Conservation (phyloP, 352 stramenopile genomes). For the Globisporangium irregulare region DNA sequence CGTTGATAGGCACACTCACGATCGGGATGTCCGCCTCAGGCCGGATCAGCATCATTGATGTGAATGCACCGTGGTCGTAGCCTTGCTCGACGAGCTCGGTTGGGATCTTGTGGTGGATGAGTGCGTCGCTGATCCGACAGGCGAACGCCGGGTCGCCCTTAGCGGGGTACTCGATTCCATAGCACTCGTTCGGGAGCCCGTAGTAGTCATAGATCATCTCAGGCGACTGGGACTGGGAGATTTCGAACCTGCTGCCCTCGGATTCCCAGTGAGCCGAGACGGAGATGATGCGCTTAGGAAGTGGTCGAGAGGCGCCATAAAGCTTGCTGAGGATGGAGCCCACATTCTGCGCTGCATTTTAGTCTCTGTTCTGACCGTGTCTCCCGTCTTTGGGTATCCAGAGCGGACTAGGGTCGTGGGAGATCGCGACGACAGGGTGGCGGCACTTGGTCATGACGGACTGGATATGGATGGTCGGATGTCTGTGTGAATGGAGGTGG, state of each 20-base stretch:
- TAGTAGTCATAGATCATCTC: conserved; percentile 91
- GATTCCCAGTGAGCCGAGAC: conserved; percentile 87
- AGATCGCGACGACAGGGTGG: conserved; percentile 38
- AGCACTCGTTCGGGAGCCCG: conserved; percentile 82
- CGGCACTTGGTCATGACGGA: conserved; percentile 10
- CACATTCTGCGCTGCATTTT: conserved; percentile 20
- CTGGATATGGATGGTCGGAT: too few relatives aligned
- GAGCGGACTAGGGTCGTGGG: conserved; percentile 54
- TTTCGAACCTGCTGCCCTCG: conserved; percentile 29
- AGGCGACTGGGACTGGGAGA: conserved; percentile 42
- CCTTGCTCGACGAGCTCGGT: conserved; percentile 49
- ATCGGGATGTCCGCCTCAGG: conserved; percentile 87
- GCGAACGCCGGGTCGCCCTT: conserved; percentile 74
- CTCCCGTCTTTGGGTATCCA: conserved; percentile 42
- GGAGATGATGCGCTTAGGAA: conserved; percentile 74
- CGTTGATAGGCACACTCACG: conserved; percentile 71
- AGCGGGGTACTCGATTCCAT: conserved; percentile 81
- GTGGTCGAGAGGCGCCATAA: conserved; percentile 21
- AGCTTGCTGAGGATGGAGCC: conserved; percentile 31
- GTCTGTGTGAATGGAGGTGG: too few relatives aligned
- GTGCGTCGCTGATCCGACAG: conserved; percentile 51
- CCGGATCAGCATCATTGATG: conserved; percentile 88
- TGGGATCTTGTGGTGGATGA: conserved; percentile 46
- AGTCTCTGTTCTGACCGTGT: conserved; percentile 27
- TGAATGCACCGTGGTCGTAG: conserved; percentile 91